Conservation (phyloP, 2,329 filamentous ascomycete species). For the Grosmannia penicillata region DNA sequence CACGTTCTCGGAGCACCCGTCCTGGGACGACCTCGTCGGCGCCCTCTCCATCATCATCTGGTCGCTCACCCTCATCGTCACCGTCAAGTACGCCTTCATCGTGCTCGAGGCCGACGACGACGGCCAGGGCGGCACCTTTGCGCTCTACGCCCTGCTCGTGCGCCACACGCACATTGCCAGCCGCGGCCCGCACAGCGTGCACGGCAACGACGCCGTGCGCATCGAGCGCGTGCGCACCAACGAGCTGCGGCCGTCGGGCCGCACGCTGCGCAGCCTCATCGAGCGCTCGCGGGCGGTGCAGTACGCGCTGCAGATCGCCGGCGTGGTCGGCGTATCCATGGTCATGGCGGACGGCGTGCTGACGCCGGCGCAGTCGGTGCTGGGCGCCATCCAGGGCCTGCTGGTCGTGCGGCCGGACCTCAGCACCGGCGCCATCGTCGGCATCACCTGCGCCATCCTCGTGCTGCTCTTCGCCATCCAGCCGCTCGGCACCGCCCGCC, state of each 20-base stretch:
- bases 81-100: conserved; percentile 53
- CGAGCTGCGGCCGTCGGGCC: conserved; percentile 37
- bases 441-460: conserved; percentile 49
- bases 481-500: conserved; percentile 46
- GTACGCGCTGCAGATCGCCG: conserved; percentile 41
- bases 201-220: conserved; percentile 35
- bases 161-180: conserved; percentile 46
- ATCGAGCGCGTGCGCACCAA: conserved; percentile 43
- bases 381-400: conserved; percentile 53
- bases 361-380: conserved; percentile 54
- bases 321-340: conserved; percentile 52
- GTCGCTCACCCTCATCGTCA: conserved; percentile 55
- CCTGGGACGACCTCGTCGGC: conserved; percentile 44
- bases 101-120: conserved; percentile 54
- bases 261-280: conserved; percentile 37
- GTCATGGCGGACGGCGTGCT: conserved; percentile 49
- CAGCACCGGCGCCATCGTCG: conserved; percentile 40
- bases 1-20: conserved; percentile 44
- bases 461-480: conserved; percentile 49
- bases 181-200: conserved; percentile 39
- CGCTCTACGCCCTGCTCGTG: conserved; percentile 48
- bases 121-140: conserved; percentile 57
- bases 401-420: conserved; percentile 43
- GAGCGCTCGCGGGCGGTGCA: conserved; percentile 40
- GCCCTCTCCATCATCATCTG: conserved; percentile 55